Percentiles rank a stretch among this genome's conserved stretches.
Evolutionary conservation across 495 filamentous ascomycete species (phyloP).

Genomic region (Penicillium paradoxum): DNA sequence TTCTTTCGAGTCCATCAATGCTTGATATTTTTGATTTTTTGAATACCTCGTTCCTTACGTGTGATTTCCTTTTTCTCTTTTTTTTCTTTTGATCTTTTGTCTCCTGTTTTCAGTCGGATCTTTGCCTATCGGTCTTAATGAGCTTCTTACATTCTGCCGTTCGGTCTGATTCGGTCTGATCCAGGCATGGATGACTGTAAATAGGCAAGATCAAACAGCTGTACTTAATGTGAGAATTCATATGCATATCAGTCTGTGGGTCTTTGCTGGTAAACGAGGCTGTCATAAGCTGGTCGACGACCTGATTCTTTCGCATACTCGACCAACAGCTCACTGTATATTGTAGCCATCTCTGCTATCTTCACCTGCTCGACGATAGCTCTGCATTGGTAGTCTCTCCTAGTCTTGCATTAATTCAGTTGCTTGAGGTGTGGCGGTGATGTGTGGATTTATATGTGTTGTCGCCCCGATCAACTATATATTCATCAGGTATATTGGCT

Average conservation of each 20-base stretch:
- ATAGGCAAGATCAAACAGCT: slow-evolving; percentile 18
- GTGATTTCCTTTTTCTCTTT: slow-evolving; percentile 9
- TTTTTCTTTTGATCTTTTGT: slow-evolving; percentile 4
- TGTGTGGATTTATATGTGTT: too few species aligned
- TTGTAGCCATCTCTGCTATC: too few species aligned
- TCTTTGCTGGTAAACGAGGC: background rate
- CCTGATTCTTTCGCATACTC: too few species aligned
- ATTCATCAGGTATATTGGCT: too few species aligned
- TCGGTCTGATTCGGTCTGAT: slow-evolving; percentile 7
- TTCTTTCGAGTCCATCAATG: slow-evolving; percentile 17
- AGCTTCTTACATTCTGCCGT: slow-evolving; percentile 1
- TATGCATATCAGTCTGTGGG: slow-evolving; percentile 9
- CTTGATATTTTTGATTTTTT: background rate
- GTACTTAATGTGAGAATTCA: slow-evolving; percentile 38
- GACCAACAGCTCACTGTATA: too few species aligned
- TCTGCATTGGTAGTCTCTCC: too few species aligned
- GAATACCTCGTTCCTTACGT: slow-evolving; percentile 13
- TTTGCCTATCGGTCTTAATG: slow-evolving; percentile 1
- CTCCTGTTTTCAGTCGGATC: background rate
- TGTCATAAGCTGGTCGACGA: too few species aligned
- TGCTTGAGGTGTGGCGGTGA: too few species aligned
- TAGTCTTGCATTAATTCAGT: too few species aligned
- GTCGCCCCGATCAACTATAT: too few species aligned
- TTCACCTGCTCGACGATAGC: too few species aligned
- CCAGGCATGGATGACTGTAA: slow-evolving; percentile 15